Percentiles rank a stretch among this genome's conserved stretches.
These are phyloP conservation scores for Dryas alaskensis DNA, from an alignment of 306 rosid genomes.

Conservation along the genomic window DNA sequence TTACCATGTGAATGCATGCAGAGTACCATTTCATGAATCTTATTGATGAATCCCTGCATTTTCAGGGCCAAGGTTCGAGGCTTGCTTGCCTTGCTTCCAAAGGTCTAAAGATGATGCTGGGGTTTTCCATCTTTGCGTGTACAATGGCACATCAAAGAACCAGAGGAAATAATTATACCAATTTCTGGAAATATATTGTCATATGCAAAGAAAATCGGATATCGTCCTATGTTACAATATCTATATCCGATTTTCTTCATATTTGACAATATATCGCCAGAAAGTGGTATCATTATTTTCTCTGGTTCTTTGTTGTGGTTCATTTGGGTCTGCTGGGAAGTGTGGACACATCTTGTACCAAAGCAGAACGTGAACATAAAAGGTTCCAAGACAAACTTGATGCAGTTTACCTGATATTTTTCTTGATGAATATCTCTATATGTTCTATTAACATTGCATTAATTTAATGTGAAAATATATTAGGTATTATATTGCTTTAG, in stretches of 20 bases:
- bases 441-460: neutral
- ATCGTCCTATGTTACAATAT: neutral
- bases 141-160: constrained; percentile 11
- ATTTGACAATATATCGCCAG: constrained; percentile 11
- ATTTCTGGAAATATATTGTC: too few species aligned
- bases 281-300: constrained; percentile 11
- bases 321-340: constrained; percentile 22
- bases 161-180: too few species aligned
- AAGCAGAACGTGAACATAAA: constrained; percentile 16
- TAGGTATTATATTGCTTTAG: neutral
- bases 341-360: constrained; percentile 18
- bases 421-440: neutral
- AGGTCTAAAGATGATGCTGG: constrained; percentile 34
- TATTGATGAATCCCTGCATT: constrained; percentile 42
- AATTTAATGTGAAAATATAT: neutral
- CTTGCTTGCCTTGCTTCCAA: constrained; percentile 45
- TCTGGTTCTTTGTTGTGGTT: constrained; percentile 17
- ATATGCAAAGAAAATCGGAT: too few species aligned
- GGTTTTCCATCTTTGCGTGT: constrained; percentile 18
- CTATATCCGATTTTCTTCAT: constrained; percentile 16
- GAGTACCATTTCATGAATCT: constrained; percentile 14
- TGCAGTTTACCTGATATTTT: neutral
- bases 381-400: constrained; percentile 12
- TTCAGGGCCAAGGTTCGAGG: constrained; percentile 53
- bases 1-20: constrained; percentile 20